Percentiles rank a stretch among this genome's conserved stretches.
phyloP scores from a whole-genome alignment of 257 asterid genomes.

The Galeopsis tetrahit region DNA sequence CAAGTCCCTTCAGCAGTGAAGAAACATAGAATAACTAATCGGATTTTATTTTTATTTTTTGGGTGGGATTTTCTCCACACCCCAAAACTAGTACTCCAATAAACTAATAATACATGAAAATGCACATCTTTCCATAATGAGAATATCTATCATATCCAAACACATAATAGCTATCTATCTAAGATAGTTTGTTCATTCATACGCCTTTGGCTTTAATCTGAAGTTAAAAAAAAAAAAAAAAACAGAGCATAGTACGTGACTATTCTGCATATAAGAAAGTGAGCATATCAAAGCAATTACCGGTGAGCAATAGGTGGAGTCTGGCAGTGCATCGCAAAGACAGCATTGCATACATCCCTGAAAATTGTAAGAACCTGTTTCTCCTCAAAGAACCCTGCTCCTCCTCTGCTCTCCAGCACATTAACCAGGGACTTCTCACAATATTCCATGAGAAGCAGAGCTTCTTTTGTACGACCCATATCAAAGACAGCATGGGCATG shows the following conservation, averaged over 20 bases:
- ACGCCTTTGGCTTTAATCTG: conserved; percentile 20
- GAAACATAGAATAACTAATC: background rate
- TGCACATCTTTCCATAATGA: conserved; percentile 1
- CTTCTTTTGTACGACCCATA: conserved; percentile 96
- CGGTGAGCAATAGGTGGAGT: conserved; percentile 93
- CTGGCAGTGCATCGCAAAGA: conserved; percentile 94
- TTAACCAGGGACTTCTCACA: conserved; percentile 88
- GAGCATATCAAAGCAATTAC: conserved; percentile 48
- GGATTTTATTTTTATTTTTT: too few species aligned
- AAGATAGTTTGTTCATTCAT: background rate
- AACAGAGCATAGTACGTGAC: conserved; percentile 2
- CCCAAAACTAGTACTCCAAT: background rate
- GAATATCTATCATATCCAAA: conserved; percentile 6
- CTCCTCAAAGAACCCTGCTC: conserved; percentile 93
- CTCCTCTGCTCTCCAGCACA: conserved; percentile 93
- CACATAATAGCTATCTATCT: background rate
- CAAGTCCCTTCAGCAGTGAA: conserved; percentile 23
- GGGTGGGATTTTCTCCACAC: conserved; percentile 1
- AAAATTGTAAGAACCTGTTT: conserved; percentile 78
- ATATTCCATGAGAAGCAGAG: conserved; percentile 90
- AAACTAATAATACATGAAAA: background rate
- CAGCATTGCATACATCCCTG: conserved; percentile 88
- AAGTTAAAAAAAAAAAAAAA: background rate
- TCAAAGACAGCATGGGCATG: conserved; percentile 76
- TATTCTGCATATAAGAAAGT: background rate